A percentile compares a stretch with the other conserved stretches of the same genome.
phyloP scores from a whole-genome alignment of 108 stramenopile species.

The Mediolabrus comicus region DNA sequence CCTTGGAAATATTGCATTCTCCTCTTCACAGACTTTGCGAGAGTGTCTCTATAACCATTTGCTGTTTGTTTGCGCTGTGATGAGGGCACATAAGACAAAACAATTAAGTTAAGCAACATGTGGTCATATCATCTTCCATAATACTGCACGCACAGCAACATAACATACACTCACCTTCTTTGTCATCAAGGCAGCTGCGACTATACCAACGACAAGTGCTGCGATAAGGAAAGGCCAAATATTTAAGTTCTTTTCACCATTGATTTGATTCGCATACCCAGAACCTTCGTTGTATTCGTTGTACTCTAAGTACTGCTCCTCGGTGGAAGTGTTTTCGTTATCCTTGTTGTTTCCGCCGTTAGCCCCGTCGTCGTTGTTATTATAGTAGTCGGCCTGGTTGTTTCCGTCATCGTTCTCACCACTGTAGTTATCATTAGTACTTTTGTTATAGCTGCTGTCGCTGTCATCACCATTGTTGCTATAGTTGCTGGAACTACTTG shows the following conservation, averaged over 20 bases:
- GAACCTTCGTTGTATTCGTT: not conserved
- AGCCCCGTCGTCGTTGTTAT: not conserved
- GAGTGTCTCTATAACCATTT: too few relatives aligned
- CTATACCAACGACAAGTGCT: constrained; percentile 5
- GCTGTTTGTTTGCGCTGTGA: too few relatives aligned
- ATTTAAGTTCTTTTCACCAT: not conserved
- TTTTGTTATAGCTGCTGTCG: not conserved
- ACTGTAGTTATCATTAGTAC: not conserved
- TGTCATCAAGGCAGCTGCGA: constrained; percentile 13
- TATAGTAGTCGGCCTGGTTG: not conserved
- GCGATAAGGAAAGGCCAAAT: constrained; percentile 16
- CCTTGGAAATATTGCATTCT: too few relatives aligned
- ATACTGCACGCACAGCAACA: too few relatives aligned
- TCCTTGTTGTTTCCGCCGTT: not conserved
- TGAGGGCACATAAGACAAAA: too few relatives aligned
- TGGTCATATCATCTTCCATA: too few relatives aligned
- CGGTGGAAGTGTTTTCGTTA: not conserved
- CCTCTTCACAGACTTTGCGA: too few relatives aligned
- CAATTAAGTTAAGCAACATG: too few relatives aligned
- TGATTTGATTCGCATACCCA: not conserved
- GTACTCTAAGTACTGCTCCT: too few relatives aligned
- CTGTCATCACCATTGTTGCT: not conserved
- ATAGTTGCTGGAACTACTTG: not conserved
- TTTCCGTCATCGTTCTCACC: not conserved
- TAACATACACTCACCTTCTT: not conserved